Percentiles rank a stretch among this genome's conserved stretches.
phyloP scores from a whole-genome alignment of 371 early-diverging fungal species.

The Zopfochytrium polystomum region DNA sequence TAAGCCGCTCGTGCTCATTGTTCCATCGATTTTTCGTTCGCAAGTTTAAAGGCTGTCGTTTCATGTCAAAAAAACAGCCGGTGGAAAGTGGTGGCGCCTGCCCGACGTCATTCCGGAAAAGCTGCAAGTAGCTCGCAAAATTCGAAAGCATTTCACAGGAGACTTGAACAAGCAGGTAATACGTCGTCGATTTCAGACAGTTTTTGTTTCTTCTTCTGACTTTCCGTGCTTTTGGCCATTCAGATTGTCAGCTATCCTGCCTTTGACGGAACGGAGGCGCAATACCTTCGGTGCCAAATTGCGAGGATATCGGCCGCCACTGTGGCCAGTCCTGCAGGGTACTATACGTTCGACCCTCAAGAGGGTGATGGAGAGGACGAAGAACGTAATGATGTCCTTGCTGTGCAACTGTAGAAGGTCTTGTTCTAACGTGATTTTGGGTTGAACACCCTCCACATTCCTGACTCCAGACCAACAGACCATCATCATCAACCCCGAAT shows the following conservation, averaged over 20 bases:
- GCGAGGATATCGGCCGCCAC: slow-evolving; percentile 55
- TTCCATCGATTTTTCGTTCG: neutral
- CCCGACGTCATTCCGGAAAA: slow-evolving; percentile 55
- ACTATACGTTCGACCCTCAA: slow-evolving; percentile 55
- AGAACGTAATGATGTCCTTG: slow-evolving; percentile 22
- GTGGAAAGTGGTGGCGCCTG: slow-evolving; percentile 47
- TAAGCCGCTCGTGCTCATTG: slow-evolving; percentile 13
- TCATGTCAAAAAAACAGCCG: slow-evolving; percentile 33
- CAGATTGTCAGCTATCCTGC: slow-evolving; percentile 51
- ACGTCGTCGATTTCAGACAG: slow-evolving; percentile 2
- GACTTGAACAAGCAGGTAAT: slow-evolving; percentile 41
- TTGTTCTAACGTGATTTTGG: neutral
- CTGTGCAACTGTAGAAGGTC: too few relatives aligned
- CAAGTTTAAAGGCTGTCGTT: neutral
- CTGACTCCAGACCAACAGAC: slow-evolving; percentile 15
- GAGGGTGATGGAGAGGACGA: slow-evolving; percentile 44
- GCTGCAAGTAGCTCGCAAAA: slow-evolving; percentile 43
- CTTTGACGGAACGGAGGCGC: slow-evolving; percentile 51
- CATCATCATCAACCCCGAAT: slow-evolving; percentile 57
- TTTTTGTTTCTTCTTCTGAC: neutral
- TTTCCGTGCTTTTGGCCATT: neutral
- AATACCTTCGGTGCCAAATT: slow-evolving; percentile 57
- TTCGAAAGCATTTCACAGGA: slow-evolving; percentile 53
- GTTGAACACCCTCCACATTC: neutral
- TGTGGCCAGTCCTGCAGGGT: slow-evolving; percentile 51